Conservation (phyloP, 2,329 filamentous ascomycete genomes). For the Domatiomyces catenatus region DNA sequence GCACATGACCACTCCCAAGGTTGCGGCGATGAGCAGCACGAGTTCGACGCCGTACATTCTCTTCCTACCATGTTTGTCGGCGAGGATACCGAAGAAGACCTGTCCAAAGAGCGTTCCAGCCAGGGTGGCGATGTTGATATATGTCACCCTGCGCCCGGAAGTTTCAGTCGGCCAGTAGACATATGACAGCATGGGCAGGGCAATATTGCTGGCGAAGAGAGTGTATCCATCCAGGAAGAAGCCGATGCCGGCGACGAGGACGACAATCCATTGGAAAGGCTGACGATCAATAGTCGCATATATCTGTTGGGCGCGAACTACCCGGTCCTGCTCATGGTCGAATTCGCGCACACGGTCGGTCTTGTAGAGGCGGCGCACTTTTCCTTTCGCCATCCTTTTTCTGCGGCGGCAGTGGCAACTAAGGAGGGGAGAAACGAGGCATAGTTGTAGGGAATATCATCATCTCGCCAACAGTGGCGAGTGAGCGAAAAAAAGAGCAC, state of each 20-base stretch:
- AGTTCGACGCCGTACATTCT: constrained; percentile 38
- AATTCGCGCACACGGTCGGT: constrained; percentile 30
- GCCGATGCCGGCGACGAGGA: constrained; percentile 33
- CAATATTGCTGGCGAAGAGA: constrained; percentile 36
- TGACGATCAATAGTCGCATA: constrained; percentile 32
- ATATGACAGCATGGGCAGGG: constrained; percentile 34
- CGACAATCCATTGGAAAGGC: constrained; percentile 29
- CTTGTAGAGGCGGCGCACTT: constrained; percentile 25
- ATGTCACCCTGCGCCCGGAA: constrained; percentile 23
- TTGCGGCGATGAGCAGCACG: constrained; percentile 32
- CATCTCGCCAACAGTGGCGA: not conserved
- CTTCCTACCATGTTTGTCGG: constrained; percentile 33
- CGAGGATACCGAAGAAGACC: constrained; percentile 32
- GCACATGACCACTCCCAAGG: constrained; percentile 32
- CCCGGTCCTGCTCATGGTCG: constrained; percentile 31
- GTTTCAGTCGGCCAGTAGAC: constrained; percentile 32
- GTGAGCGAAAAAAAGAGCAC: not conserved
- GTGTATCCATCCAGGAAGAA: constrained; percentile 36
- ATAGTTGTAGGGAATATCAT: not conserved
- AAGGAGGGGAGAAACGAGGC: not conserved
- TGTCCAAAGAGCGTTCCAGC: constrained; percentile 34
- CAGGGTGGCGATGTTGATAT: constrained; percentile 33
- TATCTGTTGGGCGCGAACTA: constrained; percentile 29
- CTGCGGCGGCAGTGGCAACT: not conserved
- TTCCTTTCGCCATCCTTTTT: constrained; percentile 22